A percentile compares a stretch with the other conserved stretches of the same genome.
Evolutionary conservation across 2,329 filamentous ascomycete genomes (phyloP).

Genomic region (Talaromyces sp.): DNA sequence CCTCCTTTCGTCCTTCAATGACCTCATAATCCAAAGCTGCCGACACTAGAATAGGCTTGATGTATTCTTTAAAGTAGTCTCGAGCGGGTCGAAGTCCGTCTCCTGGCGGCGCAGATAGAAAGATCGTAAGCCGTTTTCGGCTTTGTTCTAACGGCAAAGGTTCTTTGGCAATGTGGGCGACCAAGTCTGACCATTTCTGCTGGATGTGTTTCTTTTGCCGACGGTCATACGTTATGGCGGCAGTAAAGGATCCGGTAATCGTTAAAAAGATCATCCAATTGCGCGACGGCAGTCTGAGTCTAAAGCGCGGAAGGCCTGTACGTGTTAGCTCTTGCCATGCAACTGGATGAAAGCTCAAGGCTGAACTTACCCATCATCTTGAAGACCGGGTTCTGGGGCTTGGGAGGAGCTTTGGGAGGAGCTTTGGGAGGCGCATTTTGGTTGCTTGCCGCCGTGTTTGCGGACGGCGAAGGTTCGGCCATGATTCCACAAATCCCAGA

Average conservation of each 20-base stretch:
- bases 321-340: conserved; percentile 13
- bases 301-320: conserved; percentile 74
- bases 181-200: conserved; percentile 78
- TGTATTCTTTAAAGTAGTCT: conserved; percentile 92
- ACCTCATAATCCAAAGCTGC: conserved; percentile 95
- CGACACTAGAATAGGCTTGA: conserved; percentile 86
- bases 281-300: conserved; percentile 80
- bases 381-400: conserved; percentile 19
- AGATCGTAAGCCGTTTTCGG: conserved; percentile 80
- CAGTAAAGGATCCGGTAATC: conserved; percentile 70
- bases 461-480: conserved; percentile 31
- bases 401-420: conserved; percentile 15
- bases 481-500: conserved; percentile 18
- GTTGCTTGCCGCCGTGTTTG: conserved; percentile 22
- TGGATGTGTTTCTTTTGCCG: conserved; percentile 82
- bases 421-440: conserved; percentile 19
- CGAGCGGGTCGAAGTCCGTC: conserved; percentile 81
- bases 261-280: conserved; percentile 97
- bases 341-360: neutral
- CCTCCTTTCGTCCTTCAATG: conserved; percentile 83
- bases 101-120: conserved; percentile 77
- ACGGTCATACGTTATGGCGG: conserved; percentile 84
- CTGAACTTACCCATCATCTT: conserved; percentile 19
- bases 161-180: conserved; percentile 78
- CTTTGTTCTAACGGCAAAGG: conserved; percentile 67